phyloP scores from a whole-genome alignment of 768 basidiomycete species.

The Podaxis pistillaris region DNA sequence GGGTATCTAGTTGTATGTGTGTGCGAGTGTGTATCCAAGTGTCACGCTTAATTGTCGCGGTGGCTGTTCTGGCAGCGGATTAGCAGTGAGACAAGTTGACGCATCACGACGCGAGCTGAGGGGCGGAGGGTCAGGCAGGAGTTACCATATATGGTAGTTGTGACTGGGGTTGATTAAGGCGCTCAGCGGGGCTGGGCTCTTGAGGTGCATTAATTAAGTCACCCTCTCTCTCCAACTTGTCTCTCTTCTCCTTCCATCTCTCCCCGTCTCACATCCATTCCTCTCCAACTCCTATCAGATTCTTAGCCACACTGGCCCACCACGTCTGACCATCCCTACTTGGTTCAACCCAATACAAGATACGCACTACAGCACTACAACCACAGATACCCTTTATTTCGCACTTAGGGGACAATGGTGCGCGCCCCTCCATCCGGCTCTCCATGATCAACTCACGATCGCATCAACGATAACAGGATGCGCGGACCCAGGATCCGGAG shows the following conservation, averaged over 20 bases:
- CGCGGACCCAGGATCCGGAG: conserved; percentile 85
- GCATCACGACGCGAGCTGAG: not conserved
- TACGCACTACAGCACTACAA: conserved; percentile 14
- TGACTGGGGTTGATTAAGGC: conserved; percentile 1
- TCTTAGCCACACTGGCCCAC: not conserved
- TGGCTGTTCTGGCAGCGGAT: too few relatives aligned
- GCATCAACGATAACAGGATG: conserved; percentile 43
- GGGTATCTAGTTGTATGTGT: too few relatives aligned
- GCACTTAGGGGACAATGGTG: conserved; percentile 25
- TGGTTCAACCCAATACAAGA: conserved; percentile 22
- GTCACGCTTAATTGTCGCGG: too few relatives aligned
- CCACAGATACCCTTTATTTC: conserved; percentile 13
- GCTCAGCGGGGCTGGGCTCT: not conserved
- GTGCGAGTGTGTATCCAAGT: too few relatives aligned
- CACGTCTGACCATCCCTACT: not conserved
- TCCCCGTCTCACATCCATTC: not conserved
- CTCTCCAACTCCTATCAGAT: not conserved
- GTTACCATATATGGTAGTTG: conserved; percentile 2
- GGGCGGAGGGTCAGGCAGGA: not conserved
- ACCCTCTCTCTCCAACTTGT: not conserved
- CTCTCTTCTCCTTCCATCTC: not conserved
- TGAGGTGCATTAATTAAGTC: conserved; percentile 15
- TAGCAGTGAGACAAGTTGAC: too few relatives aligned
- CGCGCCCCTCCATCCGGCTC: conserved; percentile 2
- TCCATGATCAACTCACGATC: conserved; percentile 25